Conservation (phyloP, 441 rosid genomes). For the Arabidopsis lyrata region DNA sequence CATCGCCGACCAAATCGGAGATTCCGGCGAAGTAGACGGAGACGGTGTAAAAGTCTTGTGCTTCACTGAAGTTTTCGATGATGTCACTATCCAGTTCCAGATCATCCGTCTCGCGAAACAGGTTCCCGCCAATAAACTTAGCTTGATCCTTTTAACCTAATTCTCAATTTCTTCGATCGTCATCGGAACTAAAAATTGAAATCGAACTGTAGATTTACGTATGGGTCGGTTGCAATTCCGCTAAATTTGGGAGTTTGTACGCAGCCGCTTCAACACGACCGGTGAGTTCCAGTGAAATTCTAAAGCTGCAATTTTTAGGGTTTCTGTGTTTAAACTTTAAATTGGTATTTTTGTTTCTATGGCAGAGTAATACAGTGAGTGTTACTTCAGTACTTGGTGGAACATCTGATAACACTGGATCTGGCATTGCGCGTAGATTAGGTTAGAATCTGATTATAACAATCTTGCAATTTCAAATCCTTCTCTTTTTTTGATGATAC, state of each 20-base stretch:
- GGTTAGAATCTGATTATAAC: slow-evolving; percentile 49
- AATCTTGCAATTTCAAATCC: background rate
- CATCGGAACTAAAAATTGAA: slow-evolving; percentile 9
- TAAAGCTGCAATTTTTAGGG: slow-evolving; percentile 2
- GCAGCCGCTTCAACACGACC: slow-evolving; percentile 89
- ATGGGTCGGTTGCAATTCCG: slow-evolving; percentile 82
- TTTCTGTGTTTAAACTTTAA: background rate
- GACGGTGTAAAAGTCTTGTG: slow-evolving; percentile 55
- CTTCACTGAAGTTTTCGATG: slow-evolving; percentile 70
- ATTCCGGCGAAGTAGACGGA: background rate
- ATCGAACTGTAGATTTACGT: slow-evolving; percentile 62
- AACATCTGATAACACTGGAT: slow-evolving; percentile 82
- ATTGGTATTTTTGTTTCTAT: slow-evolving; percentile 1
- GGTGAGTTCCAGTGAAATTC: slow-evolving; percentile 43
- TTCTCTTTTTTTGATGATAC: background rate
- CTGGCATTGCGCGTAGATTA: slow-evolving; percentile 86
- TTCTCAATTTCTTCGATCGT: slow-evolving; percentile 8
- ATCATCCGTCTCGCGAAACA: slow-evolving; percentile 76
- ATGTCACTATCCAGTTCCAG: slow-evolving; percentile 72
- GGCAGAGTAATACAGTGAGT: slow-evolving; percentile 71
- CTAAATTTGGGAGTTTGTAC: slow-evolving; percentile 75
- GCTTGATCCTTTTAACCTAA: background rate
- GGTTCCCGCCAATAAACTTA: slow-evolving; percentile 46
- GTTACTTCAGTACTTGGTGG: slow-evolving; percentile 84
- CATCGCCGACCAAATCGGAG: slow-evolving; percentile 18